These are phyloP conservation scores for Citrullus mucosospermus DNA, from an alignment of 306 rosid species.

Conservation along the genomic window DNA sequence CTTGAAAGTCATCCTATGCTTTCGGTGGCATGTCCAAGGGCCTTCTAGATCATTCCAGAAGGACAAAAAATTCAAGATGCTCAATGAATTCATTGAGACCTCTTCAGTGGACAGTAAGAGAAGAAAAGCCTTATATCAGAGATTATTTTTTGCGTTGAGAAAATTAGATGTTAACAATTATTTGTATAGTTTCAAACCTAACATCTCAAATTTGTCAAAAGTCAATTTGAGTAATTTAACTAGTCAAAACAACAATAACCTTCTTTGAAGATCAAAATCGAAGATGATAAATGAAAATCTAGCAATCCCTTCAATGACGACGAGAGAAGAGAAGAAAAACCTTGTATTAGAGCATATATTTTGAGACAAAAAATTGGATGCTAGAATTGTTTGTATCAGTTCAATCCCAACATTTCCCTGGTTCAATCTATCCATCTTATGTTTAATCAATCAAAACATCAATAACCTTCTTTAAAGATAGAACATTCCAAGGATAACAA, in stretches of 20 bases:
- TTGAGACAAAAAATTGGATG: background rate
- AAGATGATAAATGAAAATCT: background rate
- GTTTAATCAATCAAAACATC: no score
- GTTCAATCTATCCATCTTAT: no score
- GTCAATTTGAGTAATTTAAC: background rate
- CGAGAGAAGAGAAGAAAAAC: background rate
- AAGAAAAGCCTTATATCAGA: background rate
- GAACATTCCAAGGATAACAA: no score
- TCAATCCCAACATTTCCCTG: no score
- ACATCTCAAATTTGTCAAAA: background rate
- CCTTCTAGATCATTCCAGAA: background rate
- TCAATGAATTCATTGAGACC: background rate
- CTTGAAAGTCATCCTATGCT: background rate
- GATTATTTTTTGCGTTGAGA: background rate
- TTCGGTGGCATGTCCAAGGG: background rate
- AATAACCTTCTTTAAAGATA: no score
- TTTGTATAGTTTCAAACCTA: no score
- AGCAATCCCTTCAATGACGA: background rate
- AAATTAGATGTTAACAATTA: background rate
- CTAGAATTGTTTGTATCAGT: no score
- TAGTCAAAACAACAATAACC: background rate
- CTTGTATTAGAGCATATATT: background rate
- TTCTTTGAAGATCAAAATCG: background rate
- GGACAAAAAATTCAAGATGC: background rate
- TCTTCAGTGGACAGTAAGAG: background rate